These are phyloP conservation scores for Platismatia glauca DNA, from an alignment of 495 filamentous ascomycete genomes.

Conservation along the genomic window DNA sequence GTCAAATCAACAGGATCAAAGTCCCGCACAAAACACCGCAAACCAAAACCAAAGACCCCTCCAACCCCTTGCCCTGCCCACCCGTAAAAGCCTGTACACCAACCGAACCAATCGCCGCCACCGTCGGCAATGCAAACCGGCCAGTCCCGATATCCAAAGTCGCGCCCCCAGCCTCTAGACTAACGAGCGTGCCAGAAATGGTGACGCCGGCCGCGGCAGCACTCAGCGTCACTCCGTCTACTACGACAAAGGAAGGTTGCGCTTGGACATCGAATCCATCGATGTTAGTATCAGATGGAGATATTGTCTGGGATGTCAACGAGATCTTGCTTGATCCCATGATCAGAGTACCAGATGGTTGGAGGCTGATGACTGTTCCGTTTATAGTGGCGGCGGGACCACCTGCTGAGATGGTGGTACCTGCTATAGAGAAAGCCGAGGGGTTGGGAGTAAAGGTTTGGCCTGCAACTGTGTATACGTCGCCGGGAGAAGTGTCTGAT, in stretches of 20 bases:
- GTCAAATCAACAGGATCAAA: neutral
- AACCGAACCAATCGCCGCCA: neutral
- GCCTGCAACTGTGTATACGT: neutral
- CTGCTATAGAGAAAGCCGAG: neutral
- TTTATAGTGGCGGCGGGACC: neutral
- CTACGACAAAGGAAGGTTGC: neutral
- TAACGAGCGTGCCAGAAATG: neutral
- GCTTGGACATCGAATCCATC: neutral
- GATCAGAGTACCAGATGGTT: neutral
- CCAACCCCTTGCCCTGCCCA: neutral
- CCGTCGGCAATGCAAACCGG: neutral
- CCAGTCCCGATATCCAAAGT: neutral
- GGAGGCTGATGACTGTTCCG: slow-evolving; percentile 5
- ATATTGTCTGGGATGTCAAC: neutral
- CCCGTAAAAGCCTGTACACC: neutral
- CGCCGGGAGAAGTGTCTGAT: neutral
- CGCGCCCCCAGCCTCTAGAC: neutral
- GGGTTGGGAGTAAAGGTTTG: neutral
- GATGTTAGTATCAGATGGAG: neutral
- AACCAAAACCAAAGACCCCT: neutral
- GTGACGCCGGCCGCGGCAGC: neutral
- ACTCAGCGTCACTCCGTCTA: neutral
- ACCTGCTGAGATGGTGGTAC: slow-evolving; percentile 12
- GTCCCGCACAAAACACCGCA: neutral
- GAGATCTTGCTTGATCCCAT: neutral